Percentiles rank a stretch among this genome's conserved stretches.
These are phyloP conservation scores for Taiwanofungus camphoratus DNA, from an alignment of 1,284 basidiomycete genomes.

Conservation along the genomic window DNA sequence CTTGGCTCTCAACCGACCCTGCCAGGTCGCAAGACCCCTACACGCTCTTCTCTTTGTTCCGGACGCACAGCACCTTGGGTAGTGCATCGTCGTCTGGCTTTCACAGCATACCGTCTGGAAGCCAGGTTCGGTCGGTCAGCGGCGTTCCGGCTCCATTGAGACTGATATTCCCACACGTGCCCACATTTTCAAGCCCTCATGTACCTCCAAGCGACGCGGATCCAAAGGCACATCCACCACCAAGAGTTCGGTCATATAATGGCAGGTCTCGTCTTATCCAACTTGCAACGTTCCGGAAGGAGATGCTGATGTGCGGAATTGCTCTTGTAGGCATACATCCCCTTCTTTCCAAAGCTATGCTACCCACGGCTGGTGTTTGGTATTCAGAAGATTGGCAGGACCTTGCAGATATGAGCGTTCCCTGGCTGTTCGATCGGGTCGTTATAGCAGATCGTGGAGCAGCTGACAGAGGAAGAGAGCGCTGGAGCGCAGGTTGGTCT, in stretches of 20 bases:
- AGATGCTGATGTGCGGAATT: no score
- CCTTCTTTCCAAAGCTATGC: slow-evolving; percentile 59
- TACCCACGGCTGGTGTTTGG: slow-evolving; percentile 64
- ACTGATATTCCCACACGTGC: slow-evolving; percentile 65
- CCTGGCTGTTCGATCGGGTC: slow-evolving; percentile 70
- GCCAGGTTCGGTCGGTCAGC: background rate
- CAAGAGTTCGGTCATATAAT: slow-evolving; percentile 23
- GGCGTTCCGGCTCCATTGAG: slow-evolving; percentile 64
- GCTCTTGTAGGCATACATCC: slow-evolving; percentile 48
- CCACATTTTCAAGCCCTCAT: slow-evolving; percentile 46
- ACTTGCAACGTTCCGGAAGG: background rate
- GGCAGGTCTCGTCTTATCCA: slow-evolving; percentile 10
- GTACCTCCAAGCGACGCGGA: slow-evolving; percentile 18
- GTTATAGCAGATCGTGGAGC: slow-evolving; percentile 73
- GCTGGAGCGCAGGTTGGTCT: slow-evolving; percentile 23
- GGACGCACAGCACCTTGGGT: slow-evolving; percentile 69
- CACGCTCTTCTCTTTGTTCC: slow-evolving; percentile 75
- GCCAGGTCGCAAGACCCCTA: slow-evolving; percentile 48
- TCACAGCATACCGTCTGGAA: slow-evolving; percentile 1
- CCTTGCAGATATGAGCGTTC: slow-evolving; percentile 57
- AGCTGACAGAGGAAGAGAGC: slow-evolving; percentile 41
- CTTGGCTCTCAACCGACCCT: slow-evolving; percentile 25
- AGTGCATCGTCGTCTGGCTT: slow-evolving; percentile 25
- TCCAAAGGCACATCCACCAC: slow-evolving; percentile 25
- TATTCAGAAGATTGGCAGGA: slow-evolving; percentile 76